Conservation (phyloP, 805 yeast genomes). For the Monosporozyma siamensis region DNA sequence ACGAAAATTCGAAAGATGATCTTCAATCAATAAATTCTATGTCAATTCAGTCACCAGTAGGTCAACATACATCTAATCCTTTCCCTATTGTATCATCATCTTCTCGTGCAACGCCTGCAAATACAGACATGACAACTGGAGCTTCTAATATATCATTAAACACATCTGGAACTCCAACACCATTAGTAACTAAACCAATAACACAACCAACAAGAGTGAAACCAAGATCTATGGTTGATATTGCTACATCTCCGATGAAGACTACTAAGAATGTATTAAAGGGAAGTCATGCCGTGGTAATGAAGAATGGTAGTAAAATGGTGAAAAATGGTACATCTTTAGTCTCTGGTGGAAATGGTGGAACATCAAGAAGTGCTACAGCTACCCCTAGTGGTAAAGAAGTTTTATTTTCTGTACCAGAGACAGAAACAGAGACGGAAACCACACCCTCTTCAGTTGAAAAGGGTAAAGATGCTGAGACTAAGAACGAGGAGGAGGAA, state of each 20-base stretch:
- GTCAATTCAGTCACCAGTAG: not conserved
- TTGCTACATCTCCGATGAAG: slow-evolving; percentile 10
- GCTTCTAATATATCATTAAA: no score
- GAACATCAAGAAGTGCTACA: not conserved
- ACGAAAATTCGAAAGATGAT: slow-evolving; percentile 10
- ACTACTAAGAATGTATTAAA: not conserved
- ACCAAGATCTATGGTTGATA: slow-evolving; percentile 23
- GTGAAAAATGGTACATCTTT: not conserved
- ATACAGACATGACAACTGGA: not conserved
- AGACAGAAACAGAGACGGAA: not conserved
- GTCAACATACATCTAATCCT: not conserved
- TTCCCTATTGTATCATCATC: not conserved
- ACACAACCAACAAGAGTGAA: slow-evolving; percentile 5
- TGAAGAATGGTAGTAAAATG: not conserved
- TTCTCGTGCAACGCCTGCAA: not conserved
- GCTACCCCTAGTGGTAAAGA: not conserved
- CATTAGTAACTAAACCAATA: not conserved
- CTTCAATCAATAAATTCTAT: slow-evolving; percentile 1
- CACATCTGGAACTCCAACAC: no score
- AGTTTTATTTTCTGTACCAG: not conserved
- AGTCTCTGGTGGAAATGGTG: not conserved
- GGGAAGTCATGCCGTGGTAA: not conserved
- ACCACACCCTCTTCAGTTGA: not conserved
- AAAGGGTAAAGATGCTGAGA: not conserved
- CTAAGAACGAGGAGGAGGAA: not conserved